These are phyloP conservation scores for Mycena olivaceomarginata DNA, from an alignment of 768 basidiomycete genomes.

Conservation along the genomic window DNA sequence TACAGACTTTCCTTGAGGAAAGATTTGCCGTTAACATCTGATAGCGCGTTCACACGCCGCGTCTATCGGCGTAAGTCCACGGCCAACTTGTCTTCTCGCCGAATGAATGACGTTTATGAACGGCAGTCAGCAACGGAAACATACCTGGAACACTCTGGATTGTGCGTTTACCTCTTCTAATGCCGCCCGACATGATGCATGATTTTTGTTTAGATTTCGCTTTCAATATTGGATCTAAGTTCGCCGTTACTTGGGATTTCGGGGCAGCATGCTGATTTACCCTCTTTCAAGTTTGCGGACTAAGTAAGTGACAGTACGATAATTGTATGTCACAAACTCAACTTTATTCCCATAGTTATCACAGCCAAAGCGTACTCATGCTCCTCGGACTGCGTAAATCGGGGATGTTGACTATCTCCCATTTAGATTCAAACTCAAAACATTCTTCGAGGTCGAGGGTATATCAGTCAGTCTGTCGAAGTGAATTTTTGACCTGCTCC, in stretches of 20 bases:
- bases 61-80: slow-evolving; percentile 67
- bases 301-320: slow-evolving; percentile 53
- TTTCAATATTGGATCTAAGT: slow-evolving; percentile 70
- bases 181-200: slow-evolving; percentile 44
- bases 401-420: slow-evolving; percentile 12
- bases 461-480: background rate
- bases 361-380: slow-evolving; percentile 67
- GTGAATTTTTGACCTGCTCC: background rate
- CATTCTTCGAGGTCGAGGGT: slow-evolving; percentile 57
- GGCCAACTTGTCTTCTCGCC: background rate
- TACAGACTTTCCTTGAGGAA: slow-evolving; percentile 24
- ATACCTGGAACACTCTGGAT: slow-evolving; percentile 63
- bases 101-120: slow-evolving; percentile 1
- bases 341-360: slow-evolving; percentile 60
- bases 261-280: slow-evolving; percentile 20
- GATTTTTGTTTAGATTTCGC: slow-evolving; percentile 50
- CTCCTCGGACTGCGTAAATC: background rate
- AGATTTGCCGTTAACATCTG: background rate
- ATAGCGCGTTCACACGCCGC: slow-evolving; percentile 69
- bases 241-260: slow-evolving; percentile 38
- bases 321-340: slow-evolving; percentile 10
- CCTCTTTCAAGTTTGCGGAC: slow-evolving; percentile 55
- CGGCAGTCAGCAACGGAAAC: slow-evolving; percentile 68
- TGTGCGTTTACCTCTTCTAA: slow-evolving; percentile 59
- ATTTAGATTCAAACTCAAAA: slow-evolving; percentile 61